These are phyloP conservation scores for Triticum monococcum DNA, from an alignment of 176 grass and related monocot species.

Conservation along the genomic window DNA sequence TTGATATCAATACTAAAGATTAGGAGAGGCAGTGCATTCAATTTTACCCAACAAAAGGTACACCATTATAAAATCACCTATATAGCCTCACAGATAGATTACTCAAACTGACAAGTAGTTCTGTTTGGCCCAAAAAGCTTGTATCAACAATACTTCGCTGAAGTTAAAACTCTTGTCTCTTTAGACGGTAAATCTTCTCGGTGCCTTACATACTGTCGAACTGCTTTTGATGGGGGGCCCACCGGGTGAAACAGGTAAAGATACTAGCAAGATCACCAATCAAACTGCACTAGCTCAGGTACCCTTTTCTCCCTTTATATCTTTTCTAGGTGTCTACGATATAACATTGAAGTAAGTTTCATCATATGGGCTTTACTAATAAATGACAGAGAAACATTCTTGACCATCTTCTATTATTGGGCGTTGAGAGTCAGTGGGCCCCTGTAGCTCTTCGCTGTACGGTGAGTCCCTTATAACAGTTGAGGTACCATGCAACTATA, in stretches of 20 bases:
- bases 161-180: slow-evolving; percentile 44
- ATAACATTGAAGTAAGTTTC: slow-evolving; percentile 24
- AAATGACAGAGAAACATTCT: slow-evolving; percentile 86
- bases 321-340: background rate
- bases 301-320: slow-evolving; percentile 16
- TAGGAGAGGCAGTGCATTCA: slow-evolving; percentile 96
- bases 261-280: slow-evolving; percentile 79
- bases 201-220: slow-evolving; percentile 89
- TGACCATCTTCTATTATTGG: slow-evolving; percentile 87
- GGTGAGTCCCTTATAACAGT: slow-evolving; percentile 51
- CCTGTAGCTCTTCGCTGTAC: slow-evolving; percentile 84
- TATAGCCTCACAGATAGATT: slow-evolving; percentile 6
- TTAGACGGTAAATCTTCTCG: slow-evolving; percentile 97
- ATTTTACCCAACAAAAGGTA: slow-evolving; percentile 99
- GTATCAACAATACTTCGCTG: slow-evolving; percentile 31
- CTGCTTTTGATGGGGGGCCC: slow-evolving; percentile 74
- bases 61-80: slow-evolving; percentile 8
- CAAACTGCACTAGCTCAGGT: slow-evolving; percentile 96
- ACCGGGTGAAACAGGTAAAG: slow-evolving; percentile 61
- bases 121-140: slow-evolving; percentile 22
- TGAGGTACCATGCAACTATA: slow-evolving; percentile 9
- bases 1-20: slow-evolving; percentile 96
- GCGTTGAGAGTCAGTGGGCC: slow-evolving; percentile 94
- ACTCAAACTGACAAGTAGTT: slow-evolving; percentile 4
- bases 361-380: slow-evolving; percentile 36